A percentile compares a stretch with the other conserved stretches of the same genome.
Conservation (phyloP, 208 protist genomes). For the Trypanosoma conorhini region DNA sequence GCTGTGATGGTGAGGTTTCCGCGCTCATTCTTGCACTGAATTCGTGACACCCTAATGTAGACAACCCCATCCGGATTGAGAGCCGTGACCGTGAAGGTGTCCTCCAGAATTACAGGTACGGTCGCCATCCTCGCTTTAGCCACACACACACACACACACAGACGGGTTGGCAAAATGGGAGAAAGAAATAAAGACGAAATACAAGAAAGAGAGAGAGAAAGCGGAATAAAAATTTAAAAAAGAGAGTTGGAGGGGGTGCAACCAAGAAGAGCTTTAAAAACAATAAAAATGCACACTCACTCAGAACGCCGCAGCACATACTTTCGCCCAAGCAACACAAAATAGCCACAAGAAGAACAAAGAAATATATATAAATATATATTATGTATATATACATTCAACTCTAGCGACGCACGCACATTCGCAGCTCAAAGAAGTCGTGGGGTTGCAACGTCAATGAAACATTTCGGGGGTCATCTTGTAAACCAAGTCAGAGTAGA, state of each 20-base stretch:
- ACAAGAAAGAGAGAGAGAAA: constrained; percentile 16
- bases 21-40: constrained; percentile 80
- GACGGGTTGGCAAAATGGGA: background rate
- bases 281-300: constrained; percentile 8
- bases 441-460: constrained; percentile 30
- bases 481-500: constrained; percentile 68
- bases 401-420: background rate
- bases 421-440: background rate
- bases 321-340: background rate
- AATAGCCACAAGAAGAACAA: background rate
- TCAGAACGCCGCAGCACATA: background rate
- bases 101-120: constrained; percentile 86
- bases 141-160: background rate
- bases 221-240: background rate
- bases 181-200: constrained; percentile 4
- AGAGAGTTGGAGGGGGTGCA: constrained; percentile 2
- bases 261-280: constrained; percentile 12
- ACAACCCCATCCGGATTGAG: constrained; percentile 78
- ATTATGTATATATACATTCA: background rate
- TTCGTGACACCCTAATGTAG: constrained; percentile 86
- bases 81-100: constrained; percentile 86
- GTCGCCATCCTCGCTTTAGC: constrained; percentile 23
- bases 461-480: constrained; percentile 88
- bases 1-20: constrained; percentile 70
- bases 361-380: no score